Evolutionary conservation across 148 eudicot genomes (phyloP), one percentile per base, ranked within the genome.

Genomic region (Mesembryanthemum crystallinum): DNA sequence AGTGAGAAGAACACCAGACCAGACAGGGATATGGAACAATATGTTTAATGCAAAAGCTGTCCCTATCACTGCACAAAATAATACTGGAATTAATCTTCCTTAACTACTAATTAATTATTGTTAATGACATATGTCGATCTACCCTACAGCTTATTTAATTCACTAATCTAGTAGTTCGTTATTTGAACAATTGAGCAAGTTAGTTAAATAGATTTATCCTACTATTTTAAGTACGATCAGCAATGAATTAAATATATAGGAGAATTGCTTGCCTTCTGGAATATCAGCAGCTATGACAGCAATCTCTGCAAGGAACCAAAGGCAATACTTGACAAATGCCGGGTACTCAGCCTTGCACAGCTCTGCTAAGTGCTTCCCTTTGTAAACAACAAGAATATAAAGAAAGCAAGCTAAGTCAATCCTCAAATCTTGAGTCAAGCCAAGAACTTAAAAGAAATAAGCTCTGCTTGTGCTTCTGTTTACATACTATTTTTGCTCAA

Each of bases 271-370:
- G 39, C 67, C 67, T 89, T 91, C 96, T 21, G 93, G 92, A 66
- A 91, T 89, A 69, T 91, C 96, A 21, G 96, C 92, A 18, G 93
- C 89, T n/a, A 89, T 91, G 67, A 91, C 96, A 28, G 91, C 86
- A 66, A 87, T 13, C 80, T 91, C 96, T 28, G 96, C 92, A 43
- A 91, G 86, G 14, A 91, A n/a, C 93, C 96, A 91, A 8, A 91
- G 78, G 76, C 91, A 87, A 58, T 89, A 89, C 78, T 85, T 87
- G 23, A 89, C 85, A 54, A 76, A 61, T n/a, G 11, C 13, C 1
- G 96, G 96, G 64, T 91, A 91, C 81, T 91, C 96, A 11, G 85
- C 88, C 83, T 82, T 89, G 87, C 96, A 91, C 59, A 87, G 52
- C 77, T 91, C 96, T n/a, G 96, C 72, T 65, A 91, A 61, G 80